These are phyloP conservation scores for Ogataea wickerhamii DNA, from an alignment of 805 yeast genomes.

Conservation along the genomic window DNA sequence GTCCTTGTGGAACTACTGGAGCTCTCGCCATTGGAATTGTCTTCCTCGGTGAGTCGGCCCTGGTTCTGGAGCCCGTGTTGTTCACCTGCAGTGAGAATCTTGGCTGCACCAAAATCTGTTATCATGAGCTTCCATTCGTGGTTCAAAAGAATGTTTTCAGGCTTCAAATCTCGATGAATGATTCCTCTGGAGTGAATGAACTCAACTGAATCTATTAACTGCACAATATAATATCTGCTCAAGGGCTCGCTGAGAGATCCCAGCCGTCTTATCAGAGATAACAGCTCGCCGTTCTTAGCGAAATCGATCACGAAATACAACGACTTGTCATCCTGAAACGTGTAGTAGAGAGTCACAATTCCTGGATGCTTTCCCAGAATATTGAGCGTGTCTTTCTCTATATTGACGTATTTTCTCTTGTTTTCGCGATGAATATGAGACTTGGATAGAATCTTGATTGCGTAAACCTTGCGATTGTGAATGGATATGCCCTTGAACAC, in stretches of 20 bases:
- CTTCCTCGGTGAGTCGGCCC: conserved; percentile 16
- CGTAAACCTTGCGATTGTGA: conserved; percentile 72
- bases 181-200: conserved; percentile 89
- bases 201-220: conserved; percentile 83
- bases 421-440: conserved; percentile 91
- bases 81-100: conserved; percentile 51
- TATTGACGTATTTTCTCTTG: conserved; percentile 92
- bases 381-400: conserved; percentile 87
- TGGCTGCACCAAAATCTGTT: conserved; percentile 98
- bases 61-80: conserved; percentile 15
- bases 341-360: conserved; percentile 83
- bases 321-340: conserved; percentile 88
- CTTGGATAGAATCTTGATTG: conserved; percentile 88
- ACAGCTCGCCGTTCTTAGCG: conserved; percentile 92
- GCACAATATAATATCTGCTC: conserved; percentile 76
- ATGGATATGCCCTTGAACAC: conserved; percentile 84
- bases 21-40: conserved; percentile 12
- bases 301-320: conserved; percentile 89
- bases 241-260: conserved; percentile 77
- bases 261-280: conserved; percentile 69
- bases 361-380: conserved; percentile 92
- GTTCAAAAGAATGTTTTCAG: conserved; percentile 85
- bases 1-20: conserved; percentile 36
- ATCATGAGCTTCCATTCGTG: conserved; percentile 84
- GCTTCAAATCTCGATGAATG: conserved; percentile 91